Percentiles rank a stretch among this genome's conserved stretches.
These are phyloP conservation scores for Pharus latifolius DNA, from an alignment of 176 grass and related monocot genomes.

Conservation along the genomic window DNA sequence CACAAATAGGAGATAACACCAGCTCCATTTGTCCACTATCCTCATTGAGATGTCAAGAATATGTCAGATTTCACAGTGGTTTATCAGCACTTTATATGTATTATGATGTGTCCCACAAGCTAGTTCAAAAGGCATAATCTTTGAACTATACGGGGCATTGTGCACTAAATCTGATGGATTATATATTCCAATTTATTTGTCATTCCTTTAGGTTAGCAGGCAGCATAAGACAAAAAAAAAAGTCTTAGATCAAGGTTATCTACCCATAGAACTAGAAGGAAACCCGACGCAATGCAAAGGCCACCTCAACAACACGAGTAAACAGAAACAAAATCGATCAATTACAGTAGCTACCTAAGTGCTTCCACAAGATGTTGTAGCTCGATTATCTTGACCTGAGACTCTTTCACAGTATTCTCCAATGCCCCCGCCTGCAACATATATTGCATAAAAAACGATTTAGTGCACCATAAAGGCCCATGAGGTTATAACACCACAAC, in stretches of 20 bases:
- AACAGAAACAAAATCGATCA: background rate
- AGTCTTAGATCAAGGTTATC: background rate
- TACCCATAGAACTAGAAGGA: background rate
- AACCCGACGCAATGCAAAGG: background rate
- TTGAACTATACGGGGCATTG: background rate
- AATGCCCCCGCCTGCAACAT: slow-evolving; percentile 72
- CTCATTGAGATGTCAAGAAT: background rate
- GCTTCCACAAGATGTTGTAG: slow-evolving; percentile 91
- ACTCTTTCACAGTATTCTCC: slow-evolving; percentile 91
- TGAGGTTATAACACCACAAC: background rate
- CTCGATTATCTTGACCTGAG: slow-evolving; percentile 88
- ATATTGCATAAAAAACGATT: background rate
- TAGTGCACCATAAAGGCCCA: background rate
- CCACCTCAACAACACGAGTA: too few species aligned
- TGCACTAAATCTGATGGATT: background rate
- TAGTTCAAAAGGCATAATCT: background rate
- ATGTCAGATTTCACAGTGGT: background rate
- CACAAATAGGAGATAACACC: background rate
- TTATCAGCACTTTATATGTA: background rate
- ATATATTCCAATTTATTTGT: background rate
- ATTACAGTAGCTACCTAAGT: slow-evolving; percentile 51
- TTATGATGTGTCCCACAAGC: background rate
- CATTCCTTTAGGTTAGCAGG: background rate
- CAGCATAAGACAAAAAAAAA: background rate
- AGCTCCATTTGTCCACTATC: background rate